Base-by-base conservation (phyloP, 805 yeast genomes). In the Starmerella riodocensis region DNA sequence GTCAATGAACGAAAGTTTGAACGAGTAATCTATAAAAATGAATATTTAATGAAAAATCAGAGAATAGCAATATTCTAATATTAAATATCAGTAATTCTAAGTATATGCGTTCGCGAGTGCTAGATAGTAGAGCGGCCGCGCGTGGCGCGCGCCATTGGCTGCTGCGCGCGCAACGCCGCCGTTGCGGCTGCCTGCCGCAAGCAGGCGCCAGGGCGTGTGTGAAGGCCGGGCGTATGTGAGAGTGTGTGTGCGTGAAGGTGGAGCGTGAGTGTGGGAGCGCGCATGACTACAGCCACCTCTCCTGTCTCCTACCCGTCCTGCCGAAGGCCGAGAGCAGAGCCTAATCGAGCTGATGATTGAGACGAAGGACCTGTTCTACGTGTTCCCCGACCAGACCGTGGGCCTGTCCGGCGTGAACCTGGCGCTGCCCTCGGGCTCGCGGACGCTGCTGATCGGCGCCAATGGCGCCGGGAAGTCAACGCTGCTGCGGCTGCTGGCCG, bases 381-480 rank as follows among this genome's bases (percentile, higher is more conserved):
- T 70, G 21, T 88, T 80, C 53, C 71, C 78, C 1, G 63, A 69
- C 38, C 64, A 69, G 3, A 67, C 69, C 36, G 70, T 81, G 3
- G 93, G 94, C 0, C 64, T 91, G 13, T 69, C 70, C 23, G 67
- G 81, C 34, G 69, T 88, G 45, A 64, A 67, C 27, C 53, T 91
- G 29, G 49, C 63, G 11, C 67, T 91, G 17, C 74, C 77, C 1
- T 73, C 79, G 69, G 75, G 79, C 6, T 71, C 88, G 1, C 69
- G 94, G 43, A 74, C 86, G 9, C 63, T 91, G 26, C 59, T 91
- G 6, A 69, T 91, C 19, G 98, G 98, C 0, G 93, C 97, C 11
- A 86, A 86, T 52, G 98, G 98, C 16, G 97, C 98, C 1, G 97
- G 98, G 4, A 91, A 91, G 58, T 82, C 95, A 1, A 91, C 98